These are phyloP conservation scores for Rhinocladiella similis DNA, from an alignment of 2,329 filamentous ascomycete genomes.

Conservation along the genomic window DNA sequence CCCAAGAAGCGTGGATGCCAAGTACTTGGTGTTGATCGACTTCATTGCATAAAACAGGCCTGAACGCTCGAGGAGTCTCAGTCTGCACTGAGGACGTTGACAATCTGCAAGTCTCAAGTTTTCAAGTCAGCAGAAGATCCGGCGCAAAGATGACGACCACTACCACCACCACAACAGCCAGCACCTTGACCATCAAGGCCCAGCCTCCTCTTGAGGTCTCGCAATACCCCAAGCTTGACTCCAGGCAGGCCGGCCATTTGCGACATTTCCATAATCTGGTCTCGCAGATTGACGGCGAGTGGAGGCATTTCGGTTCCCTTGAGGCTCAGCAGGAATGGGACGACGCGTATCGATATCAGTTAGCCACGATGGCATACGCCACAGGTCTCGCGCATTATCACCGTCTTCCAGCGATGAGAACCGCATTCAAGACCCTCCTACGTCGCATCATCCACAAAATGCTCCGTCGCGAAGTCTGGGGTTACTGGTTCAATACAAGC, in stretches of 20 bases:
- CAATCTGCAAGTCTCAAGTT: no score
- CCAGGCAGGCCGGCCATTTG: conserved; percentile 20
- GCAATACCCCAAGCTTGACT: conserved; percentile 21
- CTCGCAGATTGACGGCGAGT: conserved; percentile 24
- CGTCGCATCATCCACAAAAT: conserved; percentile 42
- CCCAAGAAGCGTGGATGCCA: no score
- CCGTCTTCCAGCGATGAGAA: conserved; percentile 37
- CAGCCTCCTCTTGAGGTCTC: conserved; percentile 20
- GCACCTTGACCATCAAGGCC: conserved; percentile 9
- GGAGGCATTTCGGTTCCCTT: conserved; percentile 17
- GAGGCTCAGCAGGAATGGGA: conserved; percentile 41
- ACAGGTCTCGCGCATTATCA: conserved; percentile 41
- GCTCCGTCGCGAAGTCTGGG: conserved; percentile 44
- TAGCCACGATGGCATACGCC: conserved; percentile 45
- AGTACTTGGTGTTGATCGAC: no score
- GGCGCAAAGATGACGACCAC: neutral
- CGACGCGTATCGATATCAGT: conserved; percentile 39
- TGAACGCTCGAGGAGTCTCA: no score
- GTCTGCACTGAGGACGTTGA: no score
- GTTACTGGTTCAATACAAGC: conserved; percentile 45
- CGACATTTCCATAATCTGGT: conserved; percentile 24
- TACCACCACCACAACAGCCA: neutral
- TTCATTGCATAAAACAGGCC: no score
- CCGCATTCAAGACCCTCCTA: conserved; percentile 38
- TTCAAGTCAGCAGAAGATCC: no score